These are phyloP conservation scores for Sporisorium reilianum DNA, from an alignment of 1,284 basidiomycete species.

Conservation along the genomic window DNA sequence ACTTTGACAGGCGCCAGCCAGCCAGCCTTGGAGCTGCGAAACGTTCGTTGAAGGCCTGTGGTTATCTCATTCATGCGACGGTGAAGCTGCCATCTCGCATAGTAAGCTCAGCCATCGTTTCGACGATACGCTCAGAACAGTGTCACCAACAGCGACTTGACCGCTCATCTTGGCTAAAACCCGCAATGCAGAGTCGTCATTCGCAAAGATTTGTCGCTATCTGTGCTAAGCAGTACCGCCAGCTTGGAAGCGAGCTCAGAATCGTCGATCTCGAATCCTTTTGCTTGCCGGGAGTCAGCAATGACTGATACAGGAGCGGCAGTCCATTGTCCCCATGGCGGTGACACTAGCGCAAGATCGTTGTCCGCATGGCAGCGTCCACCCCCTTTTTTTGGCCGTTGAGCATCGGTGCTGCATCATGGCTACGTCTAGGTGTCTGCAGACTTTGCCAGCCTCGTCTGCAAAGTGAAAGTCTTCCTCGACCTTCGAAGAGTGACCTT, in stretches of 20 bases:
- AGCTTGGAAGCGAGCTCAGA: neutral
- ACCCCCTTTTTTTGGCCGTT: too few species aligned
- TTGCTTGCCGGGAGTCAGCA: neutral
- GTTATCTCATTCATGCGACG: neutral
- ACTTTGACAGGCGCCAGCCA: neutral
- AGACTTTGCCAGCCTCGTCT: too few species aligned
- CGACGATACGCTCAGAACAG: too few species aligned
- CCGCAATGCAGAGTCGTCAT: neutral
- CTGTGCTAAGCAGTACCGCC: neutral
- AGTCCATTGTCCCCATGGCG: neutral
- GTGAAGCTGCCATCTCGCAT: neutral
- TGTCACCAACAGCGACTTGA: conserved; percentile 1
- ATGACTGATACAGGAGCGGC: too few species aligned
- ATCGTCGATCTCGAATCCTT: neutral
- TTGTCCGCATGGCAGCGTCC: neutral
- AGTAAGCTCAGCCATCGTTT: neutral
- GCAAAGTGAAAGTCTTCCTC: too few species aligned
- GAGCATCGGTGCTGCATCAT: too few species aligned
- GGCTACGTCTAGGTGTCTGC: too few species aligned
- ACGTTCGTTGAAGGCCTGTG: neutral
- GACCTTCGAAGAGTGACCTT: too few species aligned
- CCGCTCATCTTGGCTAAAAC: neutral
- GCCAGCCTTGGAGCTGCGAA: too few species aligned
- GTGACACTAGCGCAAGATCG: neutral
- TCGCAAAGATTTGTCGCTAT: neutral